These are phyloP conservation scores for Diaporthe humulicola DNA, from an alignment of 2,329 filamentous ascomycete species.

Conservation along the genomic window DNA sequence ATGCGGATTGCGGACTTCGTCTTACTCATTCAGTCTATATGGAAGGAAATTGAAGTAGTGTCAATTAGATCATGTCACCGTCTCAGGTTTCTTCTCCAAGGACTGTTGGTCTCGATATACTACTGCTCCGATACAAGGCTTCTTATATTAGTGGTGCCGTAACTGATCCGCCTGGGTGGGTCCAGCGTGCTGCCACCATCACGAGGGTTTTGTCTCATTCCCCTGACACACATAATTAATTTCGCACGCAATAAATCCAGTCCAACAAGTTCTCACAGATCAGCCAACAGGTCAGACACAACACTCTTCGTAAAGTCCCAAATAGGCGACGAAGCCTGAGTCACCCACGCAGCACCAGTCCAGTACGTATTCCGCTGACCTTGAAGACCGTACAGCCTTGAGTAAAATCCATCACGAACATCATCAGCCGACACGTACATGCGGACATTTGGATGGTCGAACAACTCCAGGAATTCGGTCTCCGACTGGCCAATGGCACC, in stretches of 20 bases:
- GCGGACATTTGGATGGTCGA: not conserved
- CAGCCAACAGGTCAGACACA: not conserved
- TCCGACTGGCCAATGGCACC: constrained; percentile 19
- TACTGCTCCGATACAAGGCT: not conserved
- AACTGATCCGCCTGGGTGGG: not conserved
- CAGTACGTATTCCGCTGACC: constrained; percentile 46
- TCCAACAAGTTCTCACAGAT: not conserved
- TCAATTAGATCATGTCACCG: not conserved
- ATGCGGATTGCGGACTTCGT: not conserved
- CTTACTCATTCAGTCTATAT: not conserved
- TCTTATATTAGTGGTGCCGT: not conserved
- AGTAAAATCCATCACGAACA: constrained; percentile 46
- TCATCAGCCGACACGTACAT: not conserved
- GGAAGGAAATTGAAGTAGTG: rapidly evolving
- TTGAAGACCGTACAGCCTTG: constrained; percentile 44
- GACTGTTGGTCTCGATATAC: rapidly evolving
- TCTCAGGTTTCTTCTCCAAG: not conserved
- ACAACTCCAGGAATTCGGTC: constrained; percentile 1
- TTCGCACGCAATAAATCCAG: not conserved
- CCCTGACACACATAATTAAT: not conserved
- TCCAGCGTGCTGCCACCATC: not conserved
- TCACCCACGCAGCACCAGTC: constrained; percentile 47
- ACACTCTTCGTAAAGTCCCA: constrained; percentile 47
- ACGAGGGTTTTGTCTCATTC: too few species aligned
- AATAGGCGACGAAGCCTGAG: constrained; percentile 48